Conservation (phyloP, 441 rosid genomes). For the Pelargonium cotyledonis region DNA sequence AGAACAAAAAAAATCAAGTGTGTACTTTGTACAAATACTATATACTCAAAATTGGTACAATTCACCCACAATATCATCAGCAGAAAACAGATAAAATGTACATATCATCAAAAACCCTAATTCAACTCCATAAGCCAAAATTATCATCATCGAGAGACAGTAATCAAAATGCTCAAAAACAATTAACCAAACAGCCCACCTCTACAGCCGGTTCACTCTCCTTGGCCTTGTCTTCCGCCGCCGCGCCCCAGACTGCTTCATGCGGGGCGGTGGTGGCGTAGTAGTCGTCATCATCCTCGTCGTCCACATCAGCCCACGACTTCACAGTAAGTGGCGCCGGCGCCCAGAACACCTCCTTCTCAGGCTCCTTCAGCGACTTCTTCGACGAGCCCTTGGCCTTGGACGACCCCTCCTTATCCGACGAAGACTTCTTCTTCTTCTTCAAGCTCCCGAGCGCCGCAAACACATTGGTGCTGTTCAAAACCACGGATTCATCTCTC, state of each 20-base stretch:
- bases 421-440: background rate
- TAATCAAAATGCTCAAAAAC: too few relatives aligned
- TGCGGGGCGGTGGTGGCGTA: constrained; percentile 7
- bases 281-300: constrained; percentile 2
- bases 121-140: background rate
- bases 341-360: constrained; percentile 15
- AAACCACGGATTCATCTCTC: background rate
- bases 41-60: background rate
- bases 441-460: constrained; percentile 18
- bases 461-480: constrained; percentile 18
- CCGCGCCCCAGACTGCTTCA: too few relatives aligned
- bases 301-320: constrained; percentile 13
- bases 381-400: too few relatives aligned
- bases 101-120: constrained; percentile 10
- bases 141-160: too few relatives aligned
- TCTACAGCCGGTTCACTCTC: background rate
- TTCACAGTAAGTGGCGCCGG: constrained; percentile 18
- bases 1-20: too few relatives aligned
- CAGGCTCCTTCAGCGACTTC: constrained; percentile 1
- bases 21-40: too few relatives aligned
- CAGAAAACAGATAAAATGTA: background rate
- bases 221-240: background rate
- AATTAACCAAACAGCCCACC: background rate
- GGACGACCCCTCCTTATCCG: background rate
- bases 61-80: background rate